Conservation (phyloP, 768 basidiomycete genomes). For the Lentinula aciculospora region DNA sequence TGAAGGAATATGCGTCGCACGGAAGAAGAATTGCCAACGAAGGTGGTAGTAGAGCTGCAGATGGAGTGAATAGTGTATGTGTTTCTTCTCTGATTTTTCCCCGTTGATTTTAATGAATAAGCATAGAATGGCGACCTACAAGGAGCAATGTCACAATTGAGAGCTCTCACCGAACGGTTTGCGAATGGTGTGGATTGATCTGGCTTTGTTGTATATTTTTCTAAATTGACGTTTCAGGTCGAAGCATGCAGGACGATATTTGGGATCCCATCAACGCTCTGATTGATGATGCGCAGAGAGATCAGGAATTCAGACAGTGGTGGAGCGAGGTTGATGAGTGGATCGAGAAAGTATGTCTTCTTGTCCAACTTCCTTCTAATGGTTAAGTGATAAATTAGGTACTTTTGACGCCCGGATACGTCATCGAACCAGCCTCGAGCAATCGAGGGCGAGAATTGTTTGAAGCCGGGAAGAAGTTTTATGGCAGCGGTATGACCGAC, state of each 20-base stretch:
- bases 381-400: slow-evolving; percentile 28
- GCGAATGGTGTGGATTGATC: slow-evolving; percentile 55
- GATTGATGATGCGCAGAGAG: slow-evolving; percentile 67
- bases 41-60: slow-evolving; percentile 12
- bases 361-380: background rate
- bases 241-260: slow-evolving; percentile 46
- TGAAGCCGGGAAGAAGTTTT: slow-evolving; percentile 74
- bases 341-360: slow-evolving; percentile 49
- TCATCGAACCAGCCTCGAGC: slow-evolving; percentile 75
- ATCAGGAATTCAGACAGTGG: slow-evolving; percentile 73
- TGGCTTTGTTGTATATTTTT: too few relatives aligned
- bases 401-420: slow-evolving; percentile 77
- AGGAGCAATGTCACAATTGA: slow-evolving; percentile 55
- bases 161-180: slow-evolving; percentile 86
- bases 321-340: slow-evolving; percentile 58
- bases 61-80: slow-evolving; percentile 21
- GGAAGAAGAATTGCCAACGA: slow-evolving; percentile 26
- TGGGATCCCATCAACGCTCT: slow-evolving; percentile 67
- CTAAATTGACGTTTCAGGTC: background rate
- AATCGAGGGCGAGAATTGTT: slow-evolving; percentile 56
- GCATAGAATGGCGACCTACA: slow-evolving; percentile 51
- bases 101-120: background rate
- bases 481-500: slow-evolving; percentile 25
- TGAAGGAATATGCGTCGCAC: slow-evolving; percentile 59
- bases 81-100: background rate